phyloP scores from a whole-genome alignment of 768 basidiomycete genomes.

The Amanita polypyramis region DNA sequence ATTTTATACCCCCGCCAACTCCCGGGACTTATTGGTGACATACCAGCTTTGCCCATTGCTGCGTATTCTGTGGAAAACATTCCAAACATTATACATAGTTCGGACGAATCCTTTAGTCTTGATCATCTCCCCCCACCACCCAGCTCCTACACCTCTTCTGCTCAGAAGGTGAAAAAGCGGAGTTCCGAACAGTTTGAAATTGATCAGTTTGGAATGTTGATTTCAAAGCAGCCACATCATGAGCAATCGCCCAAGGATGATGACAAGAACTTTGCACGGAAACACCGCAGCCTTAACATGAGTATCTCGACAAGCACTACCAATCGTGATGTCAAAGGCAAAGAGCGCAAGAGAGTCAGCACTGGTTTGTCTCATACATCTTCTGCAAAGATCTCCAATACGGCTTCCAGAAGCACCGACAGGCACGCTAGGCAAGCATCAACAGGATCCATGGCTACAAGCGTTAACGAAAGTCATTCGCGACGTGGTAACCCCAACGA shows the following conservation, averaged over 20 bases:
- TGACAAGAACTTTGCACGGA: constrained; percentile 42
- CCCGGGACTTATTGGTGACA: constrained; percentile 18
- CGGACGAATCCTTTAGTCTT: constrained; percentile 18
- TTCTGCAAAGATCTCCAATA: constrained; percentile 22
- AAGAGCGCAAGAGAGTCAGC: constrained; percentile 49
- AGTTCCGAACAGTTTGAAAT: constrained; percentile 78
- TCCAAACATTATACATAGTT: constrained; percentile 20
- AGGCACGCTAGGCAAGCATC: constrained; percentile 60
- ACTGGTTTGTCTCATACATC: constrained; percentile 30
- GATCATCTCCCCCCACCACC: constrained; percentile 41
- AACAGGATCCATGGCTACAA: constrained; percentile 57
- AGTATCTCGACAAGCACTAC: constrained; percentile 28
- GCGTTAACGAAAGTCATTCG: constrained; percentile 35
- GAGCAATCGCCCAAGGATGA: constrained; percentile 31
- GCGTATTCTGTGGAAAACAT: constrained; percentile 13
- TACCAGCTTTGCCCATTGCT: constrained; percentile 18
- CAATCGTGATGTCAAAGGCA: constrained; percentile 33
- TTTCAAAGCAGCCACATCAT: constrained; percentile 35
- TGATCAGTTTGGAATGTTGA: constrained; percentile 55
- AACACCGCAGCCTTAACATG: constrained; percentile 64
- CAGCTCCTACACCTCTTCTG: constrained; percentile 45
- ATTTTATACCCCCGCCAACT: constrained; percentile 74
- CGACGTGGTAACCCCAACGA: constrained; percentile 64
- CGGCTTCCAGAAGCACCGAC: constrained; percentile 23
- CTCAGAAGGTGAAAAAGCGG: constrained; percentile 58